Conservation (phyloP, 345 rosid species). For the Sapria himalayana region DNA sequence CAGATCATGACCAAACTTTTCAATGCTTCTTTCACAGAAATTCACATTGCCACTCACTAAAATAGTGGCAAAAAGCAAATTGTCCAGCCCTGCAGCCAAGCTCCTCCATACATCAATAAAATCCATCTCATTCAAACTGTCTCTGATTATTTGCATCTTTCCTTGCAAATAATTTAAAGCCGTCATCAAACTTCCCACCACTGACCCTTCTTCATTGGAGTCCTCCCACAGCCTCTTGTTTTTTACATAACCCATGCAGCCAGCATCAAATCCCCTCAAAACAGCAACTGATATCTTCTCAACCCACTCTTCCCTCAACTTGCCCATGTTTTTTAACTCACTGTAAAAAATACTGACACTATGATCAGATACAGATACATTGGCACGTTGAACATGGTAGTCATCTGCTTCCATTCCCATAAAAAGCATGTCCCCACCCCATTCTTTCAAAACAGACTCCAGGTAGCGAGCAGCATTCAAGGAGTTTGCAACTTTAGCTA, state of each 20-base stretch:
- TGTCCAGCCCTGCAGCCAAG: constrained; percentile 53
- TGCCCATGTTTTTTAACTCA: constrained; percentile 36
- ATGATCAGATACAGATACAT: constrained; percentile 10
- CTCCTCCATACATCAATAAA: constrained; percentile 60
- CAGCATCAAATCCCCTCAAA: constrained; percentile 67
- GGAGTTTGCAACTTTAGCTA: constrained; percentile 52
- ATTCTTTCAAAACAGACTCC: constrained; percentile 53
- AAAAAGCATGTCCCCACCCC: constrained; percentile 79
- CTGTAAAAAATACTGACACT: constrained; percentile 20
- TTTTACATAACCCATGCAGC: constrained; percentile 52
- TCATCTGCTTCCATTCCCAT: constrained; percentile 42
- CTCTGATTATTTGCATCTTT: constrained; percentile 39
- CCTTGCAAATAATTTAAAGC: constrained; percentile 67
- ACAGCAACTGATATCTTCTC: constrained; percentile 52
- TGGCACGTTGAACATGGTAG: too few relatives aligned
- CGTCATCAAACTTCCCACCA: constrained; percentile 40
- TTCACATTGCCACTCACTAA: constrained; percentile 37
- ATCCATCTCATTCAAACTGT: constrained; percentile 35
- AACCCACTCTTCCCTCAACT: constrained; percentile 58
- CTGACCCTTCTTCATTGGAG: constrained; percentile 39
- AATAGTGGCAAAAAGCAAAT: constrained; percentile 32
- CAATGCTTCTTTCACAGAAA: constrained; percentile 36
- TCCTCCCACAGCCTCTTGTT: constrained; percentile 77
- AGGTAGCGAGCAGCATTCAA: constrained; percentile 45
- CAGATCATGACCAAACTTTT: constrained; percentile 40